Evolutionary conservation across 352 stramenopile species (phyloP).

Genomic region (Pythium dissotocum): DNA sequence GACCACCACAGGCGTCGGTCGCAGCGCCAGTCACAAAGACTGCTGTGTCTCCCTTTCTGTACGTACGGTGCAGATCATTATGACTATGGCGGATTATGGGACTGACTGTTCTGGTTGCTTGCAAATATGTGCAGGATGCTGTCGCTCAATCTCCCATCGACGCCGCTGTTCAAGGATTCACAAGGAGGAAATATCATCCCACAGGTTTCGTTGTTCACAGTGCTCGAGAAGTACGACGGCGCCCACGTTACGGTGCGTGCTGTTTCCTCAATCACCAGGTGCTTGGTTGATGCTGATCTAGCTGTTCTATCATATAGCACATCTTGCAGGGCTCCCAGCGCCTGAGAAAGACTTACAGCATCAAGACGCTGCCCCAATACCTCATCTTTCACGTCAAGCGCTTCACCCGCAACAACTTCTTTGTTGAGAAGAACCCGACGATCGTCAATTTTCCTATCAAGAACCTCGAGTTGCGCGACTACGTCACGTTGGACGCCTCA

Average conservation of each 20-base stretch:
- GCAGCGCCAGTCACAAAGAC: slow-evolving; percentile 32
- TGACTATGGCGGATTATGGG: neutral
- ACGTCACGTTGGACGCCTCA: slow-evolving; percentile 61
- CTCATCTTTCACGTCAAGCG: slow-evolving; percentile 97
- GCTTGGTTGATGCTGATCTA: too few species aligned
- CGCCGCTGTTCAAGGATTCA: slow-evolving; percentile 98
- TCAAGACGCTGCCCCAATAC: slow-evolving; percentile 93
- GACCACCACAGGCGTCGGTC: neutral
- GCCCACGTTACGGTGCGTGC: slow-evolving; percentile 59
- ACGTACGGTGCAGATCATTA: slow-evolving; percentile 13
- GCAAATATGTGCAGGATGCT: slow-evolving; percentile 81
- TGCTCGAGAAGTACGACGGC: slow-evolving; percentile 98
- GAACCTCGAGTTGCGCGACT: slow-evolving; percentile 96
- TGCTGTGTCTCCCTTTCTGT: slow-evolving; percentile 70
- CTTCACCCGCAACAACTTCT: slow-evolving; percentile 98
- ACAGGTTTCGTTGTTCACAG: slow-evolving; percentile 94
- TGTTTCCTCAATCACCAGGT: neutral
- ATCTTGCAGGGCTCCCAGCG: slow-evolving; percentile 80
- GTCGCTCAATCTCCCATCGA: slow-evolving; percentile 96
- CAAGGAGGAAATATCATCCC: slow-evolving; percentile 97
- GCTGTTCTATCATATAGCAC: slow-evolving; percentile 40
- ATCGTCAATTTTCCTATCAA: slow-evolving; percentile 99
- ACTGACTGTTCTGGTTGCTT: neutral
- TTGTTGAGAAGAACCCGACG: slow-evolving; percentile 99
- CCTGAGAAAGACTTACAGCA: slow-evolving; percentile 91